phyloP scores from a whole-genome alignment of 106 monocot genomes.

The Gastrodia elata region DNA sequence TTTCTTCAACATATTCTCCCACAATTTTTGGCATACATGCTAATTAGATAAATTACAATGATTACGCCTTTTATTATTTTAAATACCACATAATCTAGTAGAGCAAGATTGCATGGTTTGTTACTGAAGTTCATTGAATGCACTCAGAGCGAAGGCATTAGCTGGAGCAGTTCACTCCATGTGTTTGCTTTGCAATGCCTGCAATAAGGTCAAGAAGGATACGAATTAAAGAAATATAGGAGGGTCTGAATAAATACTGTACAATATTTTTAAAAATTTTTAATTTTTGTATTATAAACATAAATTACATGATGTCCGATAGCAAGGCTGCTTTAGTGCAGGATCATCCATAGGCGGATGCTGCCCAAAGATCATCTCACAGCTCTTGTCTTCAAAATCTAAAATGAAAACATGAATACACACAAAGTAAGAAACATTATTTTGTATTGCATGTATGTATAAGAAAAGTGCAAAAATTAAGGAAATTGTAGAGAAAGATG shows the following conservation, averaged over 20 bases:
- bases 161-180: constrained; percentile 25
- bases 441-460: background rate
- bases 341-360: constrained; percentile 76
- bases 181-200: constrained; percentile 37
- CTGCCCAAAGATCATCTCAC: constrained; percentile 80
- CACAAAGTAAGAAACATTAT: background rate
- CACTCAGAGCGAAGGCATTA: background rate
- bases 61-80: background rate
- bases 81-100: background rate
- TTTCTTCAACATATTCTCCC: no score
- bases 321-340: constrained; percentile 66
- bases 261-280: background rate
- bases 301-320: constrained; percentile 46
- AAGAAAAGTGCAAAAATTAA: background rate
- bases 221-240: background rate
- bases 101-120: background rate
- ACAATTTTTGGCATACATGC: no score
- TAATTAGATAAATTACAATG: background rate
- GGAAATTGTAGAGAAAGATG: no score
- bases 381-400: constrained; percentile 93
- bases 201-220: constrained; percentile 6
- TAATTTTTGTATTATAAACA: background rate
- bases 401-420: background rate
- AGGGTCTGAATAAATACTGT: background rate
- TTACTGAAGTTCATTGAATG: background rate